Evolutionary conservation across 2,329 filamentous ascomycete species (phyloP).

Genomic region (Cyanodermella asteris): DNA sequence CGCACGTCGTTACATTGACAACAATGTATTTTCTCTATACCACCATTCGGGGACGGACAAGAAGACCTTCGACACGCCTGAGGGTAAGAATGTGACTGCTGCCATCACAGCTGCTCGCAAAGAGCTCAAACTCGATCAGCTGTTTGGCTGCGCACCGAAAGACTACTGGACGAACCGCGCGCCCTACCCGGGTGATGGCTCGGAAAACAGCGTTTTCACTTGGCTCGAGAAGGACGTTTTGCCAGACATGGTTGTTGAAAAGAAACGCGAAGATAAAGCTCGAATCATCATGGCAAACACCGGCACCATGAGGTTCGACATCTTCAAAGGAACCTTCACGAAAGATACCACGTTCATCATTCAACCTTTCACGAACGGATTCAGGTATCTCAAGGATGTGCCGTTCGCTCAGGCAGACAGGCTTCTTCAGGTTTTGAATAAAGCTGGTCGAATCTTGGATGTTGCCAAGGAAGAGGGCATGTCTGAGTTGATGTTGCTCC

Average conservation of each 20-base stretch:
- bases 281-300: constrained; percentile 66
- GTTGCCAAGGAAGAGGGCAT: no score
- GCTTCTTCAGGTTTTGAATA: constrained; percentile 38
- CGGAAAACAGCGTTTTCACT: constrained; percentile 53
- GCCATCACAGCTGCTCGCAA: constrained; percentile 50
- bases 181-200: constrained; percentile 52
- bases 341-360: constrained; percentile 68
- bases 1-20: constrained; percentile 72
- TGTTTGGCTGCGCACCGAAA: constrained; percentile 63
- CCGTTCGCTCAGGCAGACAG: constrained; percentile 54
- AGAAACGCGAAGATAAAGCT: constrained; percentile 36
- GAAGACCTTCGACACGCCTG: constrained; percentile 51
- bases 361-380: constrained; percentile 66
- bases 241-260: constrained; percentile 39
- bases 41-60: constrained; percentile 57
- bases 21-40: constrained; percentile 67
- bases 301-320: constrained; percentile 81
- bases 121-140: constrained; percentile 47
- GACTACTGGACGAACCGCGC: constrained; percentile 64
- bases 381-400: constrained; percentile 58
- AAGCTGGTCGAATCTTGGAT: constrained; percentile 28
- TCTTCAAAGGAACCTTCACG: constrained; percentile 82
- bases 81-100: constrained; percentile 48
- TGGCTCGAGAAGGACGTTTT: constrained; percentile 61
- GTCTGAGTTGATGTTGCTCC: no score